Evolutionary conservation across 108 stramenopile genomes (phyloP), one percentile per base, ranked within the genome.

Genomic region (Stephanodiscus minutulus): DNA sequence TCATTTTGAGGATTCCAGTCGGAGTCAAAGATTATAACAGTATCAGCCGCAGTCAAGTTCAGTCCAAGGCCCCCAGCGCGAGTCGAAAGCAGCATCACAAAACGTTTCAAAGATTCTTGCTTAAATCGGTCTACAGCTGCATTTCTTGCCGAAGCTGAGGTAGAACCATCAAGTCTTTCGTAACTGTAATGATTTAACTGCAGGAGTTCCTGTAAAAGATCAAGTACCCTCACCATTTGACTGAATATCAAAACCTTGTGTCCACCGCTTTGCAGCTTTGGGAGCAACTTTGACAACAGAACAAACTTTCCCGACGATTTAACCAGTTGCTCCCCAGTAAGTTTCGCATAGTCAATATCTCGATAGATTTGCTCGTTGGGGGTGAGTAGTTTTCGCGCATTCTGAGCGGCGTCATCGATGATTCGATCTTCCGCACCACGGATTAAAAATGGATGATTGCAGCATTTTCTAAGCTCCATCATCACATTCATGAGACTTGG

Each of bases 381-480:
- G 12, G 64, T 57, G 25, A 70, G 68, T 4, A 64, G 44, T 64
- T 74, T 56, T 46, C 58, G 65, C 73, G 82, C 67, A 68, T 71
- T 77, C 17, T 64, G 69, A 18, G 87, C 86, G 1, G 93, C 93
- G 60, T 94, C 93, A 8, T 73, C 73, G 25, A 94, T 78, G 60
- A 95, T 92, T 18, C 88, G 76, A 36, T 95, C 94, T 71, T 95
- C 94, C 7, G 88, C 94, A 12, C 94, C 94, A 20, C 87, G 72
- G 27, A 95, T 83, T 15, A 95, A 79, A 64, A 89, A 95, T n/a
- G 94, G 94, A 58, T 95, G 94, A 70, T 99, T 98, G 79, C 97
- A 98, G 68, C 92, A 96, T 75, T 98, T 98, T 41, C 97, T 72
- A 1, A 98, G 88, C 72, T 98, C 98, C 98, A 98, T 98, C 92